Evolutionary conservation across 192 early-diverging fungal species (phyloP), one percentile per base, ranked within the genome.

Genomic region (Linnemannia zychae): DNA sequence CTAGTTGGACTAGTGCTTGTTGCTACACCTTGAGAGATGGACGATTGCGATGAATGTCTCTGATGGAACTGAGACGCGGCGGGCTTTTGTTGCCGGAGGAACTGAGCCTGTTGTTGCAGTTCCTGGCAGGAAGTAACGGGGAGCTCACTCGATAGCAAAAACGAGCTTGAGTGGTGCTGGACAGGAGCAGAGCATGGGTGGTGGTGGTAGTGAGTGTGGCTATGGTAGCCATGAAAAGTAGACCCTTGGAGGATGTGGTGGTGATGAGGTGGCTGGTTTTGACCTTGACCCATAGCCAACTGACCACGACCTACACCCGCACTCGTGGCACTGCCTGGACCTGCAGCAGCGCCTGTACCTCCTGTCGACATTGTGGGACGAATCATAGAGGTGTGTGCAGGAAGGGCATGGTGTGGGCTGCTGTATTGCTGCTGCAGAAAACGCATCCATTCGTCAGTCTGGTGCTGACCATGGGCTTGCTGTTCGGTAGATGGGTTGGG

Each of bases 361-460:
- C 53, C 22, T 9, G 53, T n/a, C 22, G 53, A 57, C 53, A 57
- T 28, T 22, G 53, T 7, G 9, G 53, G 57, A 63, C 57, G 75
- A 63, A 71, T 20, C n/a, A 40, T 63, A 4, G 76, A 78, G 3
- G 76, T 78, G 6, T 78, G 76, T 1, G 38, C 47, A 37, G 50
- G 53, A 24, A 74, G 72, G 9, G 72, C 28, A 40, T 72, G 24
- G 38, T 49, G 53, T 9, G 40, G 77, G 16, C 46, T 38, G 18
- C 34, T 77, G 33, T 78, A 84, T 34, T 84, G 82, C 17, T 75
- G 82, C 24, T 84, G 73, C n/a, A 84, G 34, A 13, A 84, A 84
- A 1, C 48, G 50, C 31, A 60, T 66, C 82, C 82, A 84, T 28
- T 79, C 82, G 20, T 84, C 69, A 4, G 47, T 9, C 18, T 78